These are phyloP conservation scores for Sarocladium kiliense DNA, from an alignment of 2,329 filamentous ascomycete genomes.

Conservation along the genomic window DNA sequence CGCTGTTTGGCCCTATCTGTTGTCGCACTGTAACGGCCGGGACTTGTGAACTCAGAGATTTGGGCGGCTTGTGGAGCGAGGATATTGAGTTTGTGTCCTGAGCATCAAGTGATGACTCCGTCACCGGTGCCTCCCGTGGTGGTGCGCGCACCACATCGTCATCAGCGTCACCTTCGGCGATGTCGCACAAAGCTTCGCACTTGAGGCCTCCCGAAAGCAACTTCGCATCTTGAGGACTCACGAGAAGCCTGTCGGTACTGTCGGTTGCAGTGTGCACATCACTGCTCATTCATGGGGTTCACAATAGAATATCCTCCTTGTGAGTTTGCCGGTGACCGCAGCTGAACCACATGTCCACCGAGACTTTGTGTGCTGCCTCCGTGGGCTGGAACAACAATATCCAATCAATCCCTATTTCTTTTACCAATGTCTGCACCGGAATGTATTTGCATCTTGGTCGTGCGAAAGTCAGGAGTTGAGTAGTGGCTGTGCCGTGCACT, in stretches of 20 bases:
- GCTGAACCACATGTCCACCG: background rate
- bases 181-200: background rate
- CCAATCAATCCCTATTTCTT: background rate
- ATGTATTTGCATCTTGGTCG: background rate
- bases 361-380: background rate
- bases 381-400: background rate
- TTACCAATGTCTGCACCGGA: background rate
- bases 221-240: background rate
- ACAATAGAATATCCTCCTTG: no score
- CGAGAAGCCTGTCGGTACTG: no score
- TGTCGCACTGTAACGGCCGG: no score
- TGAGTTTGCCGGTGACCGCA: no score
- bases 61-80: no score
- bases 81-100: no score
- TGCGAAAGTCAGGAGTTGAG: background rate
- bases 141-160: background rate
- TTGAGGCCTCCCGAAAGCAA: background rate
- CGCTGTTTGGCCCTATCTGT: no score
- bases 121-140: background rate
- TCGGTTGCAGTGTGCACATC: no score
- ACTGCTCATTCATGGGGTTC: no score
- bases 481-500: background rate
- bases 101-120: background rate
- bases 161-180: background rate
- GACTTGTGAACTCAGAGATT: no score